Evolutionary conservation across 2,329 filamentous ascomycete genomes (phyloP), one percentile per base, ranked within the genome.

Genomic region (Fonsecaea multimorphosa): DNA sequence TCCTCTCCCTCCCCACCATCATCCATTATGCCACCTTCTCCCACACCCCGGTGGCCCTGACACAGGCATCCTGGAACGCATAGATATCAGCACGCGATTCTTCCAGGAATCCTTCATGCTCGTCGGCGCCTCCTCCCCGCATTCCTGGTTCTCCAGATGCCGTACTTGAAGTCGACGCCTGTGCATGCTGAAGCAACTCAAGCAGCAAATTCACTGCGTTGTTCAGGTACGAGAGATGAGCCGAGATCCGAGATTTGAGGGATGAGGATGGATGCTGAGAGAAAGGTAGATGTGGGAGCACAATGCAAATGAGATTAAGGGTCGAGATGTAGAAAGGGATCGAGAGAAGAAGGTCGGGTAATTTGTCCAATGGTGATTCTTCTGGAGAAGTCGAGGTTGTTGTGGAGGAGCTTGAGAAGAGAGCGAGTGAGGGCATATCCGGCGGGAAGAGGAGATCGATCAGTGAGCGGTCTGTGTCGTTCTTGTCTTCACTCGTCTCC

Each of bases 281-380:
- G 1, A 38, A 40, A 14, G 53, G 52, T n/a, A 68, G 31, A 32
- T 66, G 62, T 0, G 69, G 59, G 12, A 69, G 55, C 16, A 70
- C 29, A 24, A 72, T 46, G 49, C 65, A 66, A 24, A 68, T 57
- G 32, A 72, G 61, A 56, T 72, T 72, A 40, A 72, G 60, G 5
- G 66, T 66, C 3, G 71, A 67, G 49, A 72, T 70, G 64, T 66
- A 71, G 58, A 69, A 71, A 1, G 70, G 68, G n/a, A 71, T 65
- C 2, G 68, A 61, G 38, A 68, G 46, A 3, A 70, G 65, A 58
- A 72, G 67, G 12, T 54, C 52, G 24, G 57, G 51, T n/a, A 68
- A 22, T 8, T 58, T 54, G 38, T 64, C 64, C 12, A 19, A 34
- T 19, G 44, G 12, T 49, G 58, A 27, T 11, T 60, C 61, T 40